phyloP scores from a whole-genome alignment of 257 asterid species.

The Forsythia suspensa region DNA sequence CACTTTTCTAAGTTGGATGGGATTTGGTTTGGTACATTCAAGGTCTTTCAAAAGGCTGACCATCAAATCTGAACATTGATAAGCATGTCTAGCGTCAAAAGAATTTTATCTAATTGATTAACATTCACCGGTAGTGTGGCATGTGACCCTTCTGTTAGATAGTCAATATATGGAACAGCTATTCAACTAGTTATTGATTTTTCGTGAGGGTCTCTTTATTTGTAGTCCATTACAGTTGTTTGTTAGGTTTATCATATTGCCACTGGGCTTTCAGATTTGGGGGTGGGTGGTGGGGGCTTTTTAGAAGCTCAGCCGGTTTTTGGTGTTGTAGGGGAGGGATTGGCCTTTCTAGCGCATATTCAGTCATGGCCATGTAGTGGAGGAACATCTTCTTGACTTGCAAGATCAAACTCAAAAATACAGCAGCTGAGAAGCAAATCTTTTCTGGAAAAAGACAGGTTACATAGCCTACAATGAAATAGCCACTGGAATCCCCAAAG shows the following conservation, averaged over 20 bases:
- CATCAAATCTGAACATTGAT: neutral
- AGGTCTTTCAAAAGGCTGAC: neutral
- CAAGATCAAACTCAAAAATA: neutral
- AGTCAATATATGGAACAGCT: neutral
- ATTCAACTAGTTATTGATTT: neutral
- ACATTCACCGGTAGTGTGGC: neutral
- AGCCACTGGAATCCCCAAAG: too few relatives aligned
- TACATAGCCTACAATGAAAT: too few relatives aligned
- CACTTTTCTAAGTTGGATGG: neutral
- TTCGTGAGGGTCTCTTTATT: neutral
- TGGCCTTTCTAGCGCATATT: neutral
- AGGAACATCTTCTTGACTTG: too few relatives aligned
- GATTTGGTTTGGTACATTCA: neutral
- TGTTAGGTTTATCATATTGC: neutral
- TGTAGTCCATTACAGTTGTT: neutral
- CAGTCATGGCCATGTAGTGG: too few relatives aligned
- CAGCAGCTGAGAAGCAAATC: neutral
- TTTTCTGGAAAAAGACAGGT: neutral
- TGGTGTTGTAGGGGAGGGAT: neutral
- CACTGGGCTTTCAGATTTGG: neutral
- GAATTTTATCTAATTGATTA: too few relatives aligned
- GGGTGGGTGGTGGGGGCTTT: neutral
- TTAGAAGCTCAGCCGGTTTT: neutral
- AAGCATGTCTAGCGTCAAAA: neutral
- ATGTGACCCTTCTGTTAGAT: neutral